Percentiles rank a stretch among this genome's conserved stretches.
These are phyloP conservation scores for Santalum album DNA, from an alignment of 164 flowering plant species.

Conservation along the genomic window DNA sequence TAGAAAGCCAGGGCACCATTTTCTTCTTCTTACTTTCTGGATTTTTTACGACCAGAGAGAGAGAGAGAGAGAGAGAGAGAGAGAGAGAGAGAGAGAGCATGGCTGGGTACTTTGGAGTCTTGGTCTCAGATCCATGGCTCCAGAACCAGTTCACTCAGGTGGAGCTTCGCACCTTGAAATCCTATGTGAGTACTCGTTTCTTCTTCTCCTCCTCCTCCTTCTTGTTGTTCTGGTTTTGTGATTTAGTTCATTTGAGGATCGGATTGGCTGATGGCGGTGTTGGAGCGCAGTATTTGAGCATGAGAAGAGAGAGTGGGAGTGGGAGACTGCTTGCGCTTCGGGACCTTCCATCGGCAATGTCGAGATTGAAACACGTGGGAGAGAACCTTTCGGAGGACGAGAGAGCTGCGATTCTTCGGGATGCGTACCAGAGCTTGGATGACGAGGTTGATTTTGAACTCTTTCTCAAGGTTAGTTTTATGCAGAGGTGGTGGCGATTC, in stretches of 20 bases:
- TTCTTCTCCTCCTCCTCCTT: background rate
- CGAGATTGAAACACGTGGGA: conserved; percentile 65
- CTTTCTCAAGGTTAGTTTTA: conserved; percentile 52
- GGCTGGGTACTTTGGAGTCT: conserved; percentile 66
- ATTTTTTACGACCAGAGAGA: background rate
- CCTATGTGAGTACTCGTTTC: conserved; percentile 36
- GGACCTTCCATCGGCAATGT: conserved; percentile 68
- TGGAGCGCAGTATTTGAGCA: conserved; percentile 42
- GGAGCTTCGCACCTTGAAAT: conserved; percentile 71
- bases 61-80: conserved; percentile 3
- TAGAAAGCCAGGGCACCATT: too few species aligned
- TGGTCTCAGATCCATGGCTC: conserved; percentile 90
- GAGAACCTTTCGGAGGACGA: conserved; percentile 71
- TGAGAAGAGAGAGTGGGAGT: conserved; percentile 63
- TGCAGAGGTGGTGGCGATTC: background rate
- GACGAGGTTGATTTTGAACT: conserved; percentile 80
- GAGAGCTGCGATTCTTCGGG: conserved; percentile 41
- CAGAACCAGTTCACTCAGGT: conserved; percentile 93
- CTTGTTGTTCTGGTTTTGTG: background rate
- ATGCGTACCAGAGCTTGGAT: conserved; percentile 36
- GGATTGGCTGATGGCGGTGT: background rate
- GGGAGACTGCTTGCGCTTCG: conserved; percentile 22
- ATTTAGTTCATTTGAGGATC: background rate
- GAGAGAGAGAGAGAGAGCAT: conserved; percentile 11
- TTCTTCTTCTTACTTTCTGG: too few species aligned